phyloP scores from a whole-genome alignment of 371 early-diverging fungal genomes.

The Quaeritorhiza haematococci region DNA sequence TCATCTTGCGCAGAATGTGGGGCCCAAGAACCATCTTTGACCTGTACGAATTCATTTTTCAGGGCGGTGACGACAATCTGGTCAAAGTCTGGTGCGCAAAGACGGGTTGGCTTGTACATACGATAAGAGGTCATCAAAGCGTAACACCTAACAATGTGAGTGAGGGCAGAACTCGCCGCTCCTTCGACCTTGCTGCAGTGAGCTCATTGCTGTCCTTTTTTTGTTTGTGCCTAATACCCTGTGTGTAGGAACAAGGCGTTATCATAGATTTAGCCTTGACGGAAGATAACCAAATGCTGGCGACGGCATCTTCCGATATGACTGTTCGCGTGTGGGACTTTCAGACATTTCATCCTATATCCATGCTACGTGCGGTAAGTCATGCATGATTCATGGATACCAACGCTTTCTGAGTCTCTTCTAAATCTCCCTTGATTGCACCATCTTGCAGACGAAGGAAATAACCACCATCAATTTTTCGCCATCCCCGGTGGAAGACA shows the following conservation, averaged over 20 bases:
- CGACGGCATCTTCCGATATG: conserved; percentile 74
- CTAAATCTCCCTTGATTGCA: conserved; percentile 22
- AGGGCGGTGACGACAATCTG: conserved; percentile 73
- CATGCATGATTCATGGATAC: background rate
- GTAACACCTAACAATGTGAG: conserved; percentile 6
- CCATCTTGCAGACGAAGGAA: conserved; percentile 33
- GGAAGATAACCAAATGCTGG: conserved; percentile 77
- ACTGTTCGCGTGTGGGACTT: conserved; percentile 78
- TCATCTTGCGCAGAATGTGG: conserved; percentile 22
- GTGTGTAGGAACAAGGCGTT: conserved; percentile 44
- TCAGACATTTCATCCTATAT: conserved; percentile 66
- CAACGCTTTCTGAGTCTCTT: conserved; percentile 11
- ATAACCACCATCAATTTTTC: conserved; percentile 76
- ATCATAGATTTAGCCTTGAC: conserved; percentile 78
- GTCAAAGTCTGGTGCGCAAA: conserved; percentile 84
- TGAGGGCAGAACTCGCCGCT: too few species aligned
- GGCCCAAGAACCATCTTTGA: conserved; percentile 20
- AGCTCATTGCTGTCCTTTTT: background rate
- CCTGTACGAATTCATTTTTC: background rate
- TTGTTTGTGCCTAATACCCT: background rate
- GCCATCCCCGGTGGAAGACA: conserved; percentile 70
- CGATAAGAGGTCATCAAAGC: conserved; percentile 68
- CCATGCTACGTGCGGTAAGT: conserved; percentile 40
- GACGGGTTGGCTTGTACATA: conserved; percentile 74
- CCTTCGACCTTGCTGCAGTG: too few species aligned